Conservation (phyloP, 805 yeast genomes). For the Lachancea sp. region DNA sequence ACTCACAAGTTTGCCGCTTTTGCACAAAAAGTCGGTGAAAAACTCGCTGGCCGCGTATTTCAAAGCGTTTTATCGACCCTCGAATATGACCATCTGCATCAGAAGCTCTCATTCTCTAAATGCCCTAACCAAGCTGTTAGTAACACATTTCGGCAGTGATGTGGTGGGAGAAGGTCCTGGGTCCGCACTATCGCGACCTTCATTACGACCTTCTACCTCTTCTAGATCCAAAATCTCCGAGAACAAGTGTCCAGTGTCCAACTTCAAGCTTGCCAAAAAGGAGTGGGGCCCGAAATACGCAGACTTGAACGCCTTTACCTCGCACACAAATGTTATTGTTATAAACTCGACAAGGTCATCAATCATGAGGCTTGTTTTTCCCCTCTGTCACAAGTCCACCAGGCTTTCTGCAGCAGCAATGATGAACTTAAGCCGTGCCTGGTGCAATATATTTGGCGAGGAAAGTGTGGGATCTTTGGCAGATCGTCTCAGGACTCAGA, state of each 20-base stretch:
- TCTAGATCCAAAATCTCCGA: neutral
- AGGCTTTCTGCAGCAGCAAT: conserved; percentile 20
- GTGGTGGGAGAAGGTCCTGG: neutral
- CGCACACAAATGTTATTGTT: conserved; percentile 30
- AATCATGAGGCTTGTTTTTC: conserved; percentile 43
- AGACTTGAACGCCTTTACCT: conserved; percentile 20
- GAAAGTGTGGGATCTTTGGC: conserved; percentile 50
- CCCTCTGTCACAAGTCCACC: conserved; percentile 20
- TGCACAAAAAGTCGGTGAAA: conserved; percentile 34
- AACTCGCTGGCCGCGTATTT: conserved; percentile 37
- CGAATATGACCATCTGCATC: conserved; percentile 51
- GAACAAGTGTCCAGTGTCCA: neutral
- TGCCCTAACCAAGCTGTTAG: conserved; percentile 45
- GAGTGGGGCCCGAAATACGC: conserved; percentile 18
- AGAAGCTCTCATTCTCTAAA: conserved; percentile 64
- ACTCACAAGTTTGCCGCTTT: conserved; percentile 32
- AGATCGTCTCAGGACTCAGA: conserved; percentile 32
- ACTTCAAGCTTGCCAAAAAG: conserved; percentile 20
- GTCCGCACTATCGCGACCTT: neutral
- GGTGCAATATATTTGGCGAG: conserved; percentile 60
- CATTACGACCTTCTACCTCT: neutral
- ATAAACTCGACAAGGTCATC: conserved; percentile 36
- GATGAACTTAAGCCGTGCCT: conserved; percentile 34
- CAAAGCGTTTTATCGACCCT: conserved; percentile 37
- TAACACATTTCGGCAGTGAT: conserved; percentile 38